phyloP scores from a whole-genome alignment of 805 yeast species.

The Danielia reshetovae region DNA sequence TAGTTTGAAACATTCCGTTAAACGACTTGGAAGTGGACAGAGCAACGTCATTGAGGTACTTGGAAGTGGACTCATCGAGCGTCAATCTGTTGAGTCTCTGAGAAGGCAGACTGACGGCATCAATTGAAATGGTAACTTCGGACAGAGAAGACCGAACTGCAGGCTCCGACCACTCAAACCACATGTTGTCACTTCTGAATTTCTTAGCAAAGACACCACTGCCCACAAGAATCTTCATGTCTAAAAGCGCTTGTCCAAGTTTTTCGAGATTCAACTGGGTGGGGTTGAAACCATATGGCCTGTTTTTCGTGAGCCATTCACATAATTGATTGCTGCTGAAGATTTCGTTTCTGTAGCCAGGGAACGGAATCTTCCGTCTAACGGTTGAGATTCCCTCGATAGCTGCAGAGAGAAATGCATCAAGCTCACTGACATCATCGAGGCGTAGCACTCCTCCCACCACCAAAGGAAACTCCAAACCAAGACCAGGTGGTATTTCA shows the following conservation, averaged over 20 bases:
- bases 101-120: background rate
- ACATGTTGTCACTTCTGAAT: slow-evolving; percentile 39
- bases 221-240: slow-evolving; percentile 28
- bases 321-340: slow-evolving; percentile 39
- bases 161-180: slow-evolving; percentile 42
- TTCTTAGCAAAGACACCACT: slow-evolving; percentile 32
- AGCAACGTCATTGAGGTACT: slow-evolving; percentile 21
- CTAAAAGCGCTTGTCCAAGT: slow-evolving; percentile 38
- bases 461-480: slow-evolving; percentile 27
- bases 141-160: slow-evolving; percentile 16
- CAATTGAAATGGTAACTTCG: background rate
- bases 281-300: slow-evolving; percentile 33
- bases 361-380: slow-evolving; percentile 34
- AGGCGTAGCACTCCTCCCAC: slow-evolving; percentile 25
- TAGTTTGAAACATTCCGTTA: slow-evolving; percentile 30
- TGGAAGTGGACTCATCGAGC: slow-evolving; percentile 12
- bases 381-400: slow-evolving; percentile 21
- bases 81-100: slow-evolving; percentile 1
- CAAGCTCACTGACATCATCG: slow-evolving; percentile 15
- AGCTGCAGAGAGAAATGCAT: slow-evolving; percentile 20
- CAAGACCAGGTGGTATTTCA: too few species aligned
- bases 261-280: slow-evolving; percentile 34
- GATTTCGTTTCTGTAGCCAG: slow-evolving; percentile 37
- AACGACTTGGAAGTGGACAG: slow-evolving; percentile 25
- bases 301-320: slow-evolving; percentile 19